Evolutionary conservation across 176 grass and related monocot genomes (phyloP).

Genomic region (Canna indica): DNA sequence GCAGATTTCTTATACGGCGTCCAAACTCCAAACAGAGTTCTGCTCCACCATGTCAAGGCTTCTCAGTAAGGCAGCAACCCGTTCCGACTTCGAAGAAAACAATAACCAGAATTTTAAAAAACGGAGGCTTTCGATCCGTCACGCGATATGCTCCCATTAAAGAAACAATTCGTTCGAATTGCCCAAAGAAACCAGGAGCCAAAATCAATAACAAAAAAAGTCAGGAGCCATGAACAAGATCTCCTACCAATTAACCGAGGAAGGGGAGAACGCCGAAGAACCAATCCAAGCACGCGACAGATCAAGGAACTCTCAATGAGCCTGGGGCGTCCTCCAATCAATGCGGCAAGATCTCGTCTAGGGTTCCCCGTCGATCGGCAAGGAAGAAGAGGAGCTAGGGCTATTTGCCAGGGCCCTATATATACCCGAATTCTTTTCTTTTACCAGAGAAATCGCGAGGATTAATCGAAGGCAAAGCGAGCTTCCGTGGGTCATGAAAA

Average conservation of each 20-base stretch:
- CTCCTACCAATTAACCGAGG: not conserved
- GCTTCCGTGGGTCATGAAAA: too few relatives aligned
- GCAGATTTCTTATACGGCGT: not conserved
- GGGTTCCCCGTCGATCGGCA: not conserved
- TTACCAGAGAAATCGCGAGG: not conserved
- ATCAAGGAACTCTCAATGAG: not conserved
- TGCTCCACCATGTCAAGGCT: not conserved
- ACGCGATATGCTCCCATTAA: not conserved
- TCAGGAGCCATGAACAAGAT: not conserved
- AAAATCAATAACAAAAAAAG: not conserved
- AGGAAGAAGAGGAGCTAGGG: conserved; percentile 5
- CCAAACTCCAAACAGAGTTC: not conserved
- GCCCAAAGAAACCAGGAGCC: not conserved
- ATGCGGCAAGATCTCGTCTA: not conserved
- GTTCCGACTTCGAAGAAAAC: not conserved
- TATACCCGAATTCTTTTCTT: not conserved
- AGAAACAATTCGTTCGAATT: not conserved
- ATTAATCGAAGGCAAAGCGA: not conserved
- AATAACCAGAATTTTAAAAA: not conserved
- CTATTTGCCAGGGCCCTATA: not conserved
- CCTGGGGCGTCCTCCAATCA: not conserved
- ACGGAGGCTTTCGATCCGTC: not conserved
- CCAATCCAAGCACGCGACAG: not conserved
- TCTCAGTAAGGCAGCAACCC: not conserved
- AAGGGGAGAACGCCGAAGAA: too few relatives aligned